These are phyloP conservation scores for Penicillium sp. DNA, from an alignment of 2,329 filamentous ascomycete genomes.

Conservation along the genomic window DNA sequence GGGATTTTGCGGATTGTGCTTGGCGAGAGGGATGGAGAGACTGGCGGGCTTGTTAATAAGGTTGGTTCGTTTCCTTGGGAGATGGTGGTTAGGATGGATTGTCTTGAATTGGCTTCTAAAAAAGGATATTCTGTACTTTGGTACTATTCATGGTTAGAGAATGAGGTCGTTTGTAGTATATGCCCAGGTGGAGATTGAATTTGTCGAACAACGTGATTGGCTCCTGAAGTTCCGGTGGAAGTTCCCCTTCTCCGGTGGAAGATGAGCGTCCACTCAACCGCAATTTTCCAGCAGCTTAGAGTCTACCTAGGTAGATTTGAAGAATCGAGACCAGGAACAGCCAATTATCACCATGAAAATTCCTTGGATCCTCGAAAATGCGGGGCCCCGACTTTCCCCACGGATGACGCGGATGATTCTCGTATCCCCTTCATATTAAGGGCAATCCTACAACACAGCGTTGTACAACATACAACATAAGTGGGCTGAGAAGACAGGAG, in stretches of 20 bases:
- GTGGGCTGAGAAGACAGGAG: not conserved
- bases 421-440: constrained; percentile 1
- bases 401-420: not conserved
- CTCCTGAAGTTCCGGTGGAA: not conserved
- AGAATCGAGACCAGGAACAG: not conserved
- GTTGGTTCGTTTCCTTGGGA: constrained; percentile 14
- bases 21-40: constrained; percentile 31
- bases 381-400: not conserved
- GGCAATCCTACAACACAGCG: not conserved
- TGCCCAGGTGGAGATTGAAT: not conserved
- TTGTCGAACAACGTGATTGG: not conserved
- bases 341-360: not conserved
- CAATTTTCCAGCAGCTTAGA: not conserved
- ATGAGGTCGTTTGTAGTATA: not conserved
- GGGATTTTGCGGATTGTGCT: constrained; percentile 26
- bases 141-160: not conserved
- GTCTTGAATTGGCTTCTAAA: not conserved
- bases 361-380: not conserved
- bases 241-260: constrained; percentile 1
- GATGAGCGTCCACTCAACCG: not conserved
- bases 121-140: not conserved
- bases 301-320: not conserved
- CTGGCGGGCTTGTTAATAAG: constrained; percentile 27
- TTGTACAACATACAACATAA: not conserved
- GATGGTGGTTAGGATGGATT: not conserved